Conservation (phyloP, 2,329 filamentous ascomycete genomes). For the Aotearoamyces nothofagi region DNA sequence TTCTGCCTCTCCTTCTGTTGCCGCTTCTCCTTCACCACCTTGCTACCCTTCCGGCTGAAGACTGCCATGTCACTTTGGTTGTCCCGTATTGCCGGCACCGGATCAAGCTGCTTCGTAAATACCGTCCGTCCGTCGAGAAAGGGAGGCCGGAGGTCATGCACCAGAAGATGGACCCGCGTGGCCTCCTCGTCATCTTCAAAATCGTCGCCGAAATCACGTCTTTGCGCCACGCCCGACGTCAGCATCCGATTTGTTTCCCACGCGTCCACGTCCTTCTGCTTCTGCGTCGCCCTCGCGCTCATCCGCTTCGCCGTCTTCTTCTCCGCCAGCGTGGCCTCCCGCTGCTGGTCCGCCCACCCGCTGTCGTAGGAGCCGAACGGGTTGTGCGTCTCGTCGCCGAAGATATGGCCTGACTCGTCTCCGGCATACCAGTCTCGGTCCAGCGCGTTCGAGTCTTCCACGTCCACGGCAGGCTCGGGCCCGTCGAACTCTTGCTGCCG, state of each 20-base stretch:
- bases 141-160: slow-evolving; percentile 86
- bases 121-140: slow-evolving; percentile 91
- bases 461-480: slow-evolving; percentile 42
- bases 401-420: slow-evolving; percentile 70
- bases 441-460: slow-evolving; percentile 58
- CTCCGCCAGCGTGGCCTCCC: slow-evolving; percentile 61
- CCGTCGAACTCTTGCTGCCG: slow-evolving; percentile 42
- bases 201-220: slow-evolving; percentile 65
- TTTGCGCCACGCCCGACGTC: slow-evolving; percentile 85
- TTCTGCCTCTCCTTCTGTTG: slow-evolving; percentile 88
- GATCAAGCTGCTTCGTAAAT: slow-evolving; percentile 94
- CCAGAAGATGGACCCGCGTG: slow-evolving; percentile 75
- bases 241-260: slow-evolving; percentile 99
- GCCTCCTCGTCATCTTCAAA: slow-evolving; percentile 86
- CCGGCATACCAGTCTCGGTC: slow-evolving; percentile 90
- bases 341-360: slow-evolving; percentile 53
- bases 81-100: slow-evolving; percentile 82
- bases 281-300: slow-evolving; percentile 64
- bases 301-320: slow-evolving; percentile 63
- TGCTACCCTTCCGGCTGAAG: slow-evolving; percentile 89
- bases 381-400: slow-evolving; percentile 87
- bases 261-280: slow-evolving; percentile 87
- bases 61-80: slow-evolving; percentile 98
- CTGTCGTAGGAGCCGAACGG: slow-evolving; percentile 68
- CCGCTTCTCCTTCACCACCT: slow-evolving; percentile 77